Conservation (phyloP, 1,284 basidiomycete genomes). For the Wolfiporia cocos region DNA sequence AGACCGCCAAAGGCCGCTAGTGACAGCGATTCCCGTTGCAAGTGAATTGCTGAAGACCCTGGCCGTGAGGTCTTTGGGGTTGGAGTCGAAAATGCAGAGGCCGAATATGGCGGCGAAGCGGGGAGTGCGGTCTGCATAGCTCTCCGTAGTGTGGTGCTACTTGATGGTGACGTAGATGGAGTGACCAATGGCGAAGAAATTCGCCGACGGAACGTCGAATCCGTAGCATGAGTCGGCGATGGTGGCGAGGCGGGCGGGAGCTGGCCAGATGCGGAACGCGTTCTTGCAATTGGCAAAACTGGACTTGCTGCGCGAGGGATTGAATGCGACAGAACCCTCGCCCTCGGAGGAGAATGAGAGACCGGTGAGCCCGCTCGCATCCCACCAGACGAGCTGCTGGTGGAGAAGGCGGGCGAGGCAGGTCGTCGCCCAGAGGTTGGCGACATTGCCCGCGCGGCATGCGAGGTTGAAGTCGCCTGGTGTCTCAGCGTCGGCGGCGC, state of each 20-base stretch:
- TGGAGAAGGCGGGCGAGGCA: constrained; percentile 35
- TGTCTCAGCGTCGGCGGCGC: constrained; percentile 73
- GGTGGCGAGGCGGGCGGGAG: constrained; percentile 37
- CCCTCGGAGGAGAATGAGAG: constrained; percentile 36
- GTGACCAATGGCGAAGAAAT: constrained; percentile 46
- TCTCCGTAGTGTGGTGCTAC: constrained; percentile 35
- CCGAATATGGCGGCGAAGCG: constrained; percentile 31
- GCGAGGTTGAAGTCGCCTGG: constrained; percentile 65
- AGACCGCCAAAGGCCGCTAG: constrained; percentile 21
- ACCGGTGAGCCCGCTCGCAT: constrained; percentile 33
- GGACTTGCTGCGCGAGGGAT: constrained; percentile 35
- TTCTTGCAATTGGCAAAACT: constrained; percentile 27
- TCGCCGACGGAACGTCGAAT: constrained; percentile 32
- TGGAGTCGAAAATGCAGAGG: constrained; percentile 30
- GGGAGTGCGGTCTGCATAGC: constrained; percentile 42
- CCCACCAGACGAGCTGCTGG: constrained; percentile 25
- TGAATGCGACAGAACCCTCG: constrained; percentile 33
- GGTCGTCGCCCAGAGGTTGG: constrained; percentile 40
- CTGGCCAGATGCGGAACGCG: constrained; percentile 22
- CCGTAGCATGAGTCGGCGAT: constrained; percentile 36
- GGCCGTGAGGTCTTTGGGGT: constrained; percentile 25
- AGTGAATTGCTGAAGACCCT: constrained; percentile 14
- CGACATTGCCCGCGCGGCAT: constrained; percentile 37
- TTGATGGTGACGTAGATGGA: constrained; percentile 28
- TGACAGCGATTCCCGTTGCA: constrained; percentile 32